phyloP scores from a whole-genome alignment of 164 flowering plant species.

The Sedum album region DNA sequence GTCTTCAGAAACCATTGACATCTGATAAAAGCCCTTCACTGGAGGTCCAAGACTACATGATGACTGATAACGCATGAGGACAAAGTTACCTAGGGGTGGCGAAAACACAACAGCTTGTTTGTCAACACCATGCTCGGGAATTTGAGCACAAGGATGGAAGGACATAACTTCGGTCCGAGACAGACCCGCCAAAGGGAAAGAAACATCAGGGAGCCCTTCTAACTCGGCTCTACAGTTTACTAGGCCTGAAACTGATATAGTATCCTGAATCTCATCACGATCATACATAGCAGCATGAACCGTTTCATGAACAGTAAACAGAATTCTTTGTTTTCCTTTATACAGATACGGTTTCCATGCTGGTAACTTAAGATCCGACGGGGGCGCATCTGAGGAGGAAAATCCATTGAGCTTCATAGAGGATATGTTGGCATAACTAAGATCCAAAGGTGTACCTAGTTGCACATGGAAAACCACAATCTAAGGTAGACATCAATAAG shows the following conservation, averaged over 20 bases:
- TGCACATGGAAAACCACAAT: slow-evolving; percentile 5
- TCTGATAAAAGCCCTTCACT: slow-evolving; percentile 93
- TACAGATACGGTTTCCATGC: slow-evolving; percentile 98
- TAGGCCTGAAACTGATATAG: slow-evolving; percentile 75
- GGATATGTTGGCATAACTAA: slow-evolving; percentile 57
- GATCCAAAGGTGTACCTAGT: slow-evolving; percentile 90
- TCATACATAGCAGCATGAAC: slow-evolving; percentile 92
- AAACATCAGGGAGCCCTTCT: slow-evolving; percentile 95
- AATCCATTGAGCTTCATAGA: slow-evolving; percentile 72
- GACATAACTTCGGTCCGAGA: slow-evolving; percentile 63
- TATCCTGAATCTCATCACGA: slow-evolving; percentile 92
- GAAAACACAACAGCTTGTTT: slow-evolving; percentile 82
- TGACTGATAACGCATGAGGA: slow-evolving; percentile 77
- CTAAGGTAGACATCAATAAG: slow-evolving; percentile 4
- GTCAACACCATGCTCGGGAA: slow-evolving; percentile 80
- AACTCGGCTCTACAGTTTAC: slow-evolving; percentile 93
- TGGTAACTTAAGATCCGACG: slow-evolving; percentile 80
- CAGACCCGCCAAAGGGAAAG: slow-evolving; percentile 74
- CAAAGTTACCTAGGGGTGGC: slow-evolving; percentile 92
- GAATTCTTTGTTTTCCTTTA: slow-evolving; percentile 79
- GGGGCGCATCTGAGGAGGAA: slow-evolving; percentile 70
- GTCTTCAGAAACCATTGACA: slow-evolving; percentile 98
- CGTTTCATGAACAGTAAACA: slow-evolving; percentile 68
- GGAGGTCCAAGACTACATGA: slow-evolving; percentile 72
- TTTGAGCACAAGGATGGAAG: slow-evolving; percentile 95